phyloP scores from a whole-genome alignment of 768 basidiomycete species.

The Suillus bovinus region DNA sequence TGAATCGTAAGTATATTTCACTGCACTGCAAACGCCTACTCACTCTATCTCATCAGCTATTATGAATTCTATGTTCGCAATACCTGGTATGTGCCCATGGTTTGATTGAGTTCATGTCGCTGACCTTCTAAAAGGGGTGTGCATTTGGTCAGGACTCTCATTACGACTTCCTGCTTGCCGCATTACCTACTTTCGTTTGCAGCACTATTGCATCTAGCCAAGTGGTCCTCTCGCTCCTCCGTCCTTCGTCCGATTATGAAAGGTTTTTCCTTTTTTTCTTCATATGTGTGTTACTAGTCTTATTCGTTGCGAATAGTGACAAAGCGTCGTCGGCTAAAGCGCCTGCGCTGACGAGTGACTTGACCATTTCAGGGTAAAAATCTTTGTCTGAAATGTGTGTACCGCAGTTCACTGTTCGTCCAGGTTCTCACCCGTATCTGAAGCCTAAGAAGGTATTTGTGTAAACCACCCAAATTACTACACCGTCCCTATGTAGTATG shows the following conservation, averaged over 20 bases:
- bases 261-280: not conserved
- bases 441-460: no score
- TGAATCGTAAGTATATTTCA: not conserved
- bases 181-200: not conserved
- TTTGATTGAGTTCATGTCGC: not conserved
- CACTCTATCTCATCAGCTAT: not conserved
- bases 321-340: no score
- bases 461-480: no score
- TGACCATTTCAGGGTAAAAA: no score
- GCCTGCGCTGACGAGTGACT: no score
- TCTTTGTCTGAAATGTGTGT: no score
- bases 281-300: not conserved
- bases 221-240: not conserved
- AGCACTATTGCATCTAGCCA: slow-evolving; percentile 1
- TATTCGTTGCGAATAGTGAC: not conserved
- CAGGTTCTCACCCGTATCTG: no score
- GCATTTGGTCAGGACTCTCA: slow-evolving; percentile 1
- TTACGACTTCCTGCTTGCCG: not conserved
- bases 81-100: not conserved
- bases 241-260: not conserved
- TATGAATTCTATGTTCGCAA: not conserved
- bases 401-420: no score
- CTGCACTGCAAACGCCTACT: not conserved
- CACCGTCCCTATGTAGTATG: no score
- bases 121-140: not conserved